These are phyloP conservation scores for Geotrichum macrosporum DNA, from an alignment of 1,139 yeast species.

Conservation along the genomic window DNA sequence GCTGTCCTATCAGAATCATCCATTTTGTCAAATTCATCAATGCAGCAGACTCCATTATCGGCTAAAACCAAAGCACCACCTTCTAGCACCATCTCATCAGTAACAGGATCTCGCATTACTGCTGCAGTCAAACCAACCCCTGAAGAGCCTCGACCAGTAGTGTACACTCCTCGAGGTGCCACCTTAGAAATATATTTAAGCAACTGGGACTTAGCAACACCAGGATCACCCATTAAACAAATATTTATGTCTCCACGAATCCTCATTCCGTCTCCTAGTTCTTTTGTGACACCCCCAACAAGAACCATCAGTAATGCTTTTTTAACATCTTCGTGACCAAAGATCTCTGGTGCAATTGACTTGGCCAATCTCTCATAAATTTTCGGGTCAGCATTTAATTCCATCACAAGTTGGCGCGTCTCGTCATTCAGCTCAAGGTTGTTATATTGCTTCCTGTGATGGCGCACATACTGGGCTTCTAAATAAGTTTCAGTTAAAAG, in stretches of 20 bases:
- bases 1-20: conserved; percentile 96
- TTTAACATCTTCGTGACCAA: conserved; percentile 89
- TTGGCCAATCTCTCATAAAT: conserved; percentile 75
- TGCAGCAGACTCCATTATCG: conserved; percentile 97
- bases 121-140: conserved; percentile 99
- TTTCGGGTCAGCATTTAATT: conserved; percentile 56
- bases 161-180: conserved; percentile 95
- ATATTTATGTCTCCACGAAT: conserved; percentile 97
- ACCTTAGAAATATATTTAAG: conserved; percentile 86
- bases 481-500: conserved; percentile 88
- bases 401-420: conserved; percentile 52
- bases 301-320: conserved; percentile 78
- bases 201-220: conserved; percentile 97
- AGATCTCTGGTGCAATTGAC: conserved; percentile 97
- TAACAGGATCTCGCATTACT: conserved; percentile 96
- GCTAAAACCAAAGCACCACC: conserved; percentile 98
- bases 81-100: conserved; percentile 97
- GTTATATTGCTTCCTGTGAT: conserved; percentile 87
- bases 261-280: conserved; percentile 92
- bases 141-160: conserved; percentile 98
- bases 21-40: conserved; percentile 99
- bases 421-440: conserved; percentile 55
- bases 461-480: conserved; percentile 79
- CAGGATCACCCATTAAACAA: conserved; percentile 99
- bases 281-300: conserved; percentile 95